Conservation (phyloP, 2,329 filamentous ascomycete genomes). For the Hypoxylon sp. region DNA sequence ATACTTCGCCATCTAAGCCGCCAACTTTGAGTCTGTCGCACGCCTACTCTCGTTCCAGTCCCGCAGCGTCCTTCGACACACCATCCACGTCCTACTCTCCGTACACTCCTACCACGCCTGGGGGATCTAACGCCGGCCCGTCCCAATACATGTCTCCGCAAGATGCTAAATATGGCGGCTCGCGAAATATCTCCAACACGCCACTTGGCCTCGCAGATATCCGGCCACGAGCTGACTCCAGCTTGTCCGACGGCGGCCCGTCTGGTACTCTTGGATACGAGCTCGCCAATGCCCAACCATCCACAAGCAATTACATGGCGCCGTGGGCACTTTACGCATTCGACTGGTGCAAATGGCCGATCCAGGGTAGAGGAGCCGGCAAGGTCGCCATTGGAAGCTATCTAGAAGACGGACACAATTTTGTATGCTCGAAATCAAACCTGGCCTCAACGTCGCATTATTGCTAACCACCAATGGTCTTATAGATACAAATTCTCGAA, state of each 20-base stretch:
- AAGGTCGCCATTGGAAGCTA: constrained; percentile 97
- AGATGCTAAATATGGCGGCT: constrained; percentile 67
- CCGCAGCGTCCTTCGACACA: constrained; percentile 70
- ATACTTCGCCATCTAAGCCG: constrained; percentile 69
- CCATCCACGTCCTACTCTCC: constrained; percentile 65
- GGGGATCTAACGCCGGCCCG: constrained; percentile 61
- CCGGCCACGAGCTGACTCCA: constrained; percentile 84
- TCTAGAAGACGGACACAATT: constrained; percentile 97
- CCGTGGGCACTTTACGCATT: constrained; percentile 97
- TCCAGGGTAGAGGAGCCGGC: constrained; percentile 81
- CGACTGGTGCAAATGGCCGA: constrained; percentile 99
- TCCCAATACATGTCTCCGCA: constrained; percentile 74
- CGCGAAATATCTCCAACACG: constrained; percentile 79
- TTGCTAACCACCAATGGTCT: constrained; percentile 28
- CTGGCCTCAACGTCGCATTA: neutral
- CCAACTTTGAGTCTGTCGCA: constrained; percentile 74
- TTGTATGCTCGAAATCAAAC: constrained; percentile 67
- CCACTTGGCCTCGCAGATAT: constrained; percentile 94
- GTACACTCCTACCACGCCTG: constrained; percentile 74
- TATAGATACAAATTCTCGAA: constrained; percentile 95
- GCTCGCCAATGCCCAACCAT: constrained; percentile 70
- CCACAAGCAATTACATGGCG: constrained; percentile 92
- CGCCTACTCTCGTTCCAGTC: constrained; percentile 87
- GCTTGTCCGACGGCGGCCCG: constrained; percentile 77
- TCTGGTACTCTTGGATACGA: constrained; percentile 74